Evolutionary conservation across 805 yeast genomes (phyloP).

Genomic region (Myxozyma nipponensis): DNA sequence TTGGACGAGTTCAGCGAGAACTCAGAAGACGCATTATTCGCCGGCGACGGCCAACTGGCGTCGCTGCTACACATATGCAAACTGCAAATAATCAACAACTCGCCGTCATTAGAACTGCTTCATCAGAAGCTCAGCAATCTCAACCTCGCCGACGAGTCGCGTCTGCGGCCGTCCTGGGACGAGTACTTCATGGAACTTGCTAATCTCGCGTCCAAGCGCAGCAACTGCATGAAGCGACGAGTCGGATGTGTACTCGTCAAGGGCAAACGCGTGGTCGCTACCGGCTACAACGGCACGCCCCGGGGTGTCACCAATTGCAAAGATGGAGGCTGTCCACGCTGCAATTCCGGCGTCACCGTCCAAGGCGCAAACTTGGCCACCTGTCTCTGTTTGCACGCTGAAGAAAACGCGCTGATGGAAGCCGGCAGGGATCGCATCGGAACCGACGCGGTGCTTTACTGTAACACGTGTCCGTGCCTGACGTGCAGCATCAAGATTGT

Average conservation of each 20-base stretch:
- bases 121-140: conserved; percentile 41
- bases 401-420: conserved; percentile 91
- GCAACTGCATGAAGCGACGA: conserved; percentile 94
- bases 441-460: conserved; percentile 56
- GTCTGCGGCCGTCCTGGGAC: conserved; percentile 93
- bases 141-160: conserved; percentile 48
- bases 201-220: conserved; percentile 83
- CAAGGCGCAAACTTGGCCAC: conserved; percentile 74
- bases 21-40: conserved; percentile 37
- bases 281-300: conserved; percentile 98
- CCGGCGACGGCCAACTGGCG: conserved; percentile 36
- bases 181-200: conserved; percentile 92
- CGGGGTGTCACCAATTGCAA: conserved; percentile 82
- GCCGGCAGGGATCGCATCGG: conserved; percentile 88
- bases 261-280: conserved; percentile 81
- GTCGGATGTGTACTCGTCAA: conserved; percentile 95
- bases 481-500: conserved; percentile 95
- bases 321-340: conserved; percentile 91
- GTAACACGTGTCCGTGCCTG: conserved; percentile 94
- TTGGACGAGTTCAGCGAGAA: conserved; percentile 40
- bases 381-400: conserved; percentile 94
- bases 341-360: conserved; percentile 50
- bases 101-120: conserved; percentile 40
- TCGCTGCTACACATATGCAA: conserved; percentile 49
- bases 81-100: conserved; percentile 55